Base-by-base conservation (phyloP, 768 basidiomycete species). In the Collybia sordida region DNA sequence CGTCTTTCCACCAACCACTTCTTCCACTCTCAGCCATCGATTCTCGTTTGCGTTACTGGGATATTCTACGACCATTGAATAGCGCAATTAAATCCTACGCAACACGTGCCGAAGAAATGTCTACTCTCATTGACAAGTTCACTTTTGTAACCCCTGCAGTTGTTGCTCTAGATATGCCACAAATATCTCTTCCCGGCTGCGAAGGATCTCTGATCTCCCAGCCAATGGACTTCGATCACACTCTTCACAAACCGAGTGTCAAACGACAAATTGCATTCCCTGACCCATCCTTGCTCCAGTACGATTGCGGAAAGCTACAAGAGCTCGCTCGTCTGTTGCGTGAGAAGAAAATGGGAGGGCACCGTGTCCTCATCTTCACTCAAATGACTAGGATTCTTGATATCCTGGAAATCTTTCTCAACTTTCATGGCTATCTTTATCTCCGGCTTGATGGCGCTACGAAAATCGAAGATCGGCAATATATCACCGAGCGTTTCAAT, bases 301-400 rank as follows among this genome's bases (percentile, higher is more conserved):
- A 93, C 64, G 95, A 98, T 65, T 97, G 95, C 60, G 95, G 95
- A 39, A 98, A 98, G 62, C 78, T 98, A 11, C 95, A 97, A 60
- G 80, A 85, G 49, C 80, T 98, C 6, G 80, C 84, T n/a, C 72
- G 71, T 21, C 72, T 98, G 22, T 74, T 98, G 8, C 82, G 91
- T 39, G 82, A 90, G 65, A 89, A 84, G 67, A 93, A 94, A 62
- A 81, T 84, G 0, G 92, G 84, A 5, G 93, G 93, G 0, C 94
- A 97, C 63, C 88, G 95, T 6, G 79, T 90, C 21, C 77, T 98
- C 41, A 95, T 98, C 54, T 98, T 98, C 69, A 98, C 95, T 0
- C 95, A 98, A 61, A 98, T 98, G 95, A 96, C 95, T 24, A 79
- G 80, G 52, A 86, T 98, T 25, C 77, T 98, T 51, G 95, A 98